Evolutionary conservation across 768 basidiomycete species (phyloP).

Genomic region (Mycena maculata): DNA sequence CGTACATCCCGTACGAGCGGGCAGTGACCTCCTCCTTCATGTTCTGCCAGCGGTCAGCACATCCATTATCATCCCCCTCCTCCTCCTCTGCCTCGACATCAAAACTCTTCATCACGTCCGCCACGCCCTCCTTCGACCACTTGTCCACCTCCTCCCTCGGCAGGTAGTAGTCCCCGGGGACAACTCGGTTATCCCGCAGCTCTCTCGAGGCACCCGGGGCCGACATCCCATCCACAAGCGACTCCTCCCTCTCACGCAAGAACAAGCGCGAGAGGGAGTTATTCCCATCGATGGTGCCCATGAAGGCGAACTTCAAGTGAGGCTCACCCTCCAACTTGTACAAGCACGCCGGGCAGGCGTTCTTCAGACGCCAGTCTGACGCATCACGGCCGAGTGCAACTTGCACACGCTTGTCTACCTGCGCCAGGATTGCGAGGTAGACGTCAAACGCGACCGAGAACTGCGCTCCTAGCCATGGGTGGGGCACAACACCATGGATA

Average conservation of each 20-base stretch:
- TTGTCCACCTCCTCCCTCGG: not conserved
- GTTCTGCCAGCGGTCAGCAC: not conserved
- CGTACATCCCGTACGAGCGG: not conserved
- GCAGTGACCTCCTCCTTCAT: not conserved
- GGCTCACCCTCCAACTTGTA: too few species aligned
- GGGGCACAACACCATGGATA: too few species aligned
- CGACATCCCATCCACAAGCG: not conserved
- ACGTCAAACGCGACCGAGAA: too few species aligned
- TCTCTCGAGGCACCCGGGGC: not conserved
- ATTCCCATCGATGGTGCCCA: not conserved
- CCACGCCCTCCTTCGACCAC: constrained; percentile 14
- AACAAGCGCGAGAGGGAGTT: not conserved
- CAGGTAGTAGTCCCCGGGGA: constrained; percentile 7
- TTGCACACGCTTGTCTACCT: too few species aligned
- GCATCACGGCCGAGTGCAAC: too few species aligned
- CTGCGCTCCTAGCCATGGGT: too few species aligned
- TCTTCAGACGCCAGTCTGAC: too few species aligned
- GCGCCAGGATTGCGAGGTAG: too few species aligned
- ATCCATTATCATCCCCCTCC: not conserved
- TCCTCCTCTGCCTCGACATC: not conserved
- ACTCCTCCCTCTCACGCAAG: not conserved
- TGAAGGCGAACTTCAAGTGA: not conserved
- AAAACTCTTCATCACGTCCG: not conserved
- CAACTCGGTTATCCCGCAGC: not conserved
- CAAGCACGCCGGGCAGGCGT: too few species aligned